A percentile compares a stretch with the other conserved stretches of the same genome.
phyloP scores from a whole-genome alignment of 2,329 filamentous ascomycete genomes.

The Beauveria sp. region DNA sequence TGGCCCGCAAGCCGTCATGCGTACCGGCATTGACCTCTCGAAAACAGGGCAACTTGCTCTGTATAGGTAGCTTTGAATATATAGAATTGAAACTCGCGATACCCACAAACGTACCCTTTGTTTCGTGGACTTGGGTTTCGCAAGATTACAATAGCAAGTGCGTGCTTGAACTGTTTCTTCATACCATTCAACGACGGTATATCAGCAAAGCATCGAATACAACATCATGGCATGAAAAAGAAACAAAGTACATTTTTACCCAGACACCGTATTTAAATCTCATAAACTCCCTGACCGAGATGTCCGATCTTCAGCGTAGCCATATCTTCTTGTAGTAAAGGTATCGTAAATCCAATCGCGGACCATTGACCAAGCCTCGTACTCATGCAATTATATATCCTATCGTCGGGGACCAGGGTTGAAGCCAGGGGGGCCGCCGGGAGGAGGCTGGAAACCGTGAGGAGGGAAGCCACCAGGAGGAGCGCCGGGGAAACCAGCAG shows the following conservation, averaged over 20 bases:
- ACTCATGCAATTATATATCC: constrained; percentile 19
- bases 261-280: constrained; percentile 12
- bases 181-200: too few species aligned
- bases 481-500: constrained; percentile 33
- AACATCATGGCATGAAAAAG: not conserved
- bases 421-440: constrained; percentile 59
- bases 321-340: constrained; percentile 17
- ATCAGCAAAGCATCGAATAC: not conserved
- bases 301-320: constrained; percentile 15
- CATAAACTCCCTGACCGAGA: constrained; percentile 12
- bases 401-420: constrained; percentile 62
- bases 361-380: constrained; percentile 17
- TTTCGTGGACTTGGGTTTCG: not conserved
- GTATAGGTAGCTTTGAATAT: not conserved
- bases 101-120: not conserved
- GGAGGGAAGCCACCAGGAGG: constrained; percentile 36
- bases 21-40: too few species aligned
- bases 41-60: not conserved
- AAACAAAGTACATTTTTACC: constrained; percentile 12
- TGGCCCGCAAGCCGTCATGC: not conserved
- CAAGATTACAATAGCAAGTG: too few species aligned
- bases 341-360: constrained; percentile 19
- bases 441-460: constrained; percentile 44
- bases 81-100: constrained; percentile 4
- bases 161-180: too few species aligned